Evolutionary conservation across 75 land plant genomes (phyloP).

Genomic region (Ceratopteris richardii): DNA sequence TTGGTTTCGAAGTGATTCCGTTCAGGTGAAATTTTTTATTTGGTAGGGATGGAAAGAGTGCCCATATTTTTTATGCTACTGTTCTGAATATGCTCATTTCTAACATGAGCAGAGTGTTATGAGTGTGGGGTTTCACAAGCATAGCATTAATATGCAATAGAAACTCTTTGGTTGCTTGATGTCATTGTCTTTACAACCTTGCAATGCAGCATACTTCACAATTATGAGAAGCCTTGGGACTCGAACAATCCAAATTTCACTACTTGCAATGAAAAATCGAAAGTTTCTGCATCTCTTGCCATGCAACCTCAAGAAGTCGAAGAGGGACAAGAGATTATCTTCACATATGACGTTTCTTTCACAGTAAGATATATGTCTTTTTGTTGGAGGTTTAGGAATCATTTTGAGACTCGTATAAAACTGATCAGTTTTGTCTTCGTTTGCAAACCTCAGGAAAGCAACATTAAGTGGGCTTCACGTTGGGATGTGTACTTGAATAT

Average conservation of each 20-base stretch:
- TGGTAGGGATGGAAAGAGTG: no score
- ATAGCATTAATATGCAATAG: no score
- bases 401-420: no score
- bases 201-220: constrained; percentile 11
- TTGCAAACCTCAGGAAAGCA: constrained; percentile 36
- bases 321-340: constrained; percentile 20
- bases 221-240: constrained; percentile 25
- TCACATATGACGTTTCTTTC: constrained; percentile 27
- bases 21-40: constrained; percentile 41
- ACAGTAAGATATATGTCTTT: constrained; percentile 4
- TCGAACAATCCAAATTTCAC: constrained; percentile 13
- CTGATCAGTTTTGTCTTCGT: not conserved
- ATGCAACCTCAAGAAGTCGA: constrained; percentile 27
- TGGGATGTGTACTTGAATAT: constrained; percentile 69
- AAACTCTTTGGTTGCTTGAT: no score
- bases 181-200: no score
- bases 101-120: no score
- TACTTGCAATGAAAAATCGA: constrained; percentile 25
- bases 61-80: no score
- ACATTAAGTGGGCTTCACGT: constrained; percentile 61
- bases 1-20: constrained; percentile 90
- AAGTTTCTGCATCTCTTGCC: constrained; percentile 5
- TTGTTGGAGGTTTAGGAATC: no score
- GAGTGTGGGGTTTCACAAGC: no score
- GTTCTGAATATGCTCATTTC: no score